Percentiles rank a stretch among this genome's conserved stretches.
These are phyloP conservation scores for Aspergillus tubingensis DNA, from an alignment of 2,329 filamentous ascomycete species.

Conservation along the genomic window DNA sequence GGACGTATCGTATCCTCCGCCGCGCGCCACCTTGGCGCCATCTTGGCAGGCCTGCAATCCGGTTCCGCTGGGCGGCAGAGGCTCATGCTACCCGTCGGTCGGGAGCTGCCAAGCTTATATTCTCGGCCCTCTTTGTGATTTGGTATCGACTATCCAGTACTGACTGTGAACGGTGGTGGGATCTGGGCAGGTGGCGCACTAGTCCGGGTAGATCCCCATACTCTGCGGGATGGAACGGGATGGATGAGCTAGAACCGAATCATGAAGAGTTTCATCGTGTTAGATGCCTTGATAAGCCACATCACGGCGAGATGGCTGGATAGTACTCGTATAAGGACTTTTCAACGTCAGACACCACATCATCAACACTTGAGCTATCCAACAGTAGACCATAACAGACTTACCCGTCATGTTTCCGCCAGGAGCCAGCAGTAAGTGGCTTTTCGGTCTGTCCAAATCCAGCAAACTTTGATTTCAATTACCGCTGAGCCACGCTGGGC, in stretches of 20 bases:
- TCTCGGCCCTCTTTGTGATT: neutral
- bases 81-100: conserved; percentile 13
- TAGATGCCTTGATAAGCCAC: neutral
- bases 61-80: conserved; percentile 9
- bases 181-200: conserved; percentile 2
- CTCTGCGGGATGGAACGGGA: neutral
- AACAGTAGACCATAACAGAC: neutral
- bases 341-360: no score
- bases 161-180: neutral
- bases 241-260: neutral
- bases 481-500: conserved; percentile 15
- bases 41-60: conserved; percentile 9
- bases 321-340: neutral
- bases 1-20: conserved; percentile 17
- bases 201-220: neutral
- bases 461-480: neutral
- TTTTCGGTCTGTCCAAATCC: neutral
- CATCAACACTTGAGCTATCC: no score
- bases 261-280: neutral
- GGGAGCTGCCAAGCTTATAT: conserved; percentile 9
- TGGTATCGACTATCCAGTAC: neutral
- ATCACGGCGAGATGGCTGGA: neutral
- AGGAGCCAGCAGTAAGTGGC: neutral
- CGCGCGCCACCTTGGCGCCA: conserved; percentile 12
- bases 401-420: neutral